phyloP scores from a whole-genome alignment of 768 basidiomycete species.

The Sistotremastrum suecicum region DNA sequence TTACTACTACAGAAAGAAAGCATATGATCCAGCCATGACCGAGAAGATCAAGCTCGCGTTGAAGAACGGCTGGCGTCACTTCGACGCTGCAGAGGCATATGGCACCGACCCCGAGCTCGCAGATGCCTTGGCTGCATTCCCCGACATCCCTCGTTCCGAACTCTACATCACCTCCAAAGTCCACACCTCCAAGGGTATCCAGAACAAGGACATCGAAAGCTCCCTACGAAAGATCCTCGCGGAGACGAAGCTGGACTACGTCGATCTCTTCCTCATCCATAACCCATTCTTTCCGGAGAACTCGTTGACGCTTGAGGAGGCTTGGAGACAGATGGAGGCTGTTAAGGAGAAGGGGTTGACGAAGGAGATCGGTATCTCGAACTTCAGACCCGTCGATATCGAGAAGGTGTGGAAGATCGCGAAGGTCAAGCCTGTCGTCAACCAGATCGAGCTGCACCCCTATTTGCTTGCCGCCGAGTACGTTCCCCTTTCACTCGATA shows the following conservation, averaged over 20 bases:
- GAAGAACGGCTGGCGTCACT: conserved; percentile 12
- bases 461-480: conserved; percentile 12
- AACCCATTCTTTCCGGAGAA: conserved; percentile 2
- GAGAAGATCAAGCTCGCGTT: conserved; percentile 8
- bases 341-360: conserved; percentile 15
- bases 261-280: conserved; percentile 22
- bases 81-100: conserved; percentile 19
- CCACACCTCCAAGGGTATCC: conserved; percentile 2
- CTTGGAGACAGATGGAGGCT: conserved; percentile 17
- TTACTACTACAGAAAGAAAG: too few relatives aligned
- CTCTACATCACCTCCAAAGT: conserved; percentile 17
- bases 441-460: conserved; percentile 24
- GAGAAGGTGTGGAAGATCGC: conserved; percentile 15
- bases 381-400: conserved; percentile 21
- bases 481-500: conserved; percentile 12
- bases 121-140: conserved; percentile 10
- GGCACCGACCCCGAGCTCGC: conserved; percentile 17
- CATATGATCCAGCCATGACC: too few relatives aligned
- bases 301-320: conserved; percentile 6
- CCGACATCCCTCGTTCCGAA: conserved; percentile 12
- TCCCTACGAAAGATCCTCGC: conserved; percentile 16
- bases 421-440: conserved; percentile 9
- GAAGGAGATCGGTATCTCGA: conserved; percentile 24
- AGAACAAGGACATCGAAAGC: conserved; percentile 7
- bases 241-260: conserved; percentile 13